Evolutionary conservation across 2,329 filamentous ascomycete genomes (phyloP), one percentile per base, ranked within the genome.

Genomic region (Stagonosporopsis vannaccii): DNA sequence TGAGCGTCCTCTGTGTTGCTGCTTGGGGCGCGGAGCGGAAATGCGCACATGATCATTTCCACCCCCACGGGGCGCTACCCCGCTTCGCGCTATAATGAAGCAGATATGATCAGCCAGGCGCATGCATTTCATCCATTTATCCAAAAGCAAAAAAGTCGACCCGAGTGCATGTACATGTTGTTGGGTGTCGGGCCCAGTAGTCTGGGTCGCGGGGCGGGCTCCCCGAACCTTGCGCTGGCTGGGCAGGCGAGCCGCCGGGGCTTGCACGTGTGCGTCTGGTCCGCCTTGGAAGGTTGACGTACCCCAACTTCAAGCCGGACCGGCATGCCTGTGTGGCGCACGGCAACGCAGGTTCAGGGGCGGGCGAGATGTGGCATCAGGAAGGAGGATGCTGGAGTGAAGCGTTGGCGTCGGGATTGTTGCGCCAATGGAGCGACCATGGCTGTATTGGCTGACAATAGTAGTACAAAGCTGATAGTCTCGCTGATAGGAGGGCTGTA

Each of bases 131-230:
- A 50, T 46, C 45, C 40, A 37, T 37, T 58, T 46, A 53, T 62
- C 54, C 60, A 57, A 55, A 59, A 57, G 52, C 47, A 60, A 42
- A 32, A 32, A 28, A 3, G 19, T 20, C 43, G 55, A 19, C 60
- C 13, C 30, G 2, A 9, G 15, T 32, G 30, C 30, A 32, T 32
- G 30, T 32, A n/a, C 30, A n/a, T 32, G 58, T 58, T 63, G 57
- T 60, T 59, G 63, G 56, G 62, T 52, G 58, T 51, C 17, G 26
- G 49, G 45, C 59, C 68, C 68, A 47, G 45, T 23, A 50, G 55
- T 44, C 37, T 69, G 68, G 68, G 55, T 68, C 59, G 53, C 65
- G 57, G 62, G 51, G 55, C 47, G 54, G 42, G 58, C 59, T 63
- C 65, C 65, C 59, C 62, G 63, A 63, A 55, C 58, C 59, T 60